phyloP scores from a whole-genome alignment of 495 filamentous ascomycete species.

The Tuber magnatum region DNA sequence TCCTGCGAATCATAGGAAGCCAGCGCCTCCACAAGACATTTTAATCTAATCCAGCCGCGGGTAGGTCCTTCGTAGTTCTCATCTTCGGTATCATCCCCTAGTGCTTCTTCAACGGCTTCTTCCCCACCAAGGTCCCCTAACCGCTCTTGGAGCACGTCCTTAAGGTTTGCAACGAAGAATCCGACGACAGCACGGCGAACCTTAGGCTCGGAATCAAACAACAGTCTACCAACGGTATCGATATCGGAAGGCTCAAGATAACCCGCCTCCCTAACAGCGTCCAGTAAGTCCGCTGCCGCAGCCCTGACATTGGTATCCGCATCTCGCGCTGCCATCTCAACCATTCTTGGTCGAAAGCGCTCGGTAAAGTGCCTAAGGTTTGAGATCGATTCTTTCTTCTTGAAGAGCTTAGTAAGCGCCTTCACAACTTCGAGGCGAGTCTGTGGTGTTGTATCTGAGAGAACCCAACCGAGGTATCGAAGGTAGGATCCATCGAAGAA shows the following conservation, averaged over 20 bases:
- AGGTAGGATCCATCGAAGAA: slow-evolving; percentile 84
- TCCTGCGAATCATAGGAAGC: slow-evolving; percentile 62
- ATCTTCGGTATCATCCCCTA: slow-evolving; percentile 54
- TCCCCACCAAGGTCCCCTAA: slow-evolving; percentile 79
- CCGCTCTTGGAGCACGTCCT: slow-evolving; percentile 70
- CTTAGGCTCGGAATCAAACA: slow-evolving; percentile 76
- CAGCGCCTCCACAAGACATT: slow-evolving; percentile 79
- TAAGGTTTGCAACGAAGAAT: slow-evolving; percentile 81
- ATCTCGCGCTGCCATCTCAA: slow-evolving; percentile 86
- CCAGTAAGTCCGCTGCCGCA: slow-evolving; percentile 68
- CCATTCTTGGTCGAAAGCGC: slow-evolving; percentile 73
- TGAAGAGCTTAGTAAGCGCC: slow-evolving; percentile 68
- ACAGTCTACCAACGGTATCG: slow-evolving; percentile 70
- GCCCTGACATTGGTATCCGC: slow-evolving; percentile 69
- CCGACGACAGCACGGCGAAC: slow-evolving; percentile 79
- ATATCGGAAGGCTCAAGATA: slow-evolving; percentile 86
- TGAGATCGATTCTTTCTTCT: slow-evolving; percentile 64
- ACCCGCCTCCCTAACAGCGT: slow-evolving; percentile 71
- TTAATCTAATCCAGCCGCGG: slow-evolving; percentile 79
- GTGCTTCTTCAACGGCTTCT: slow-evolving; percentile 61
- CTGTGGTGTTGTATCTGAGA: slow-evolving; percentile 65
- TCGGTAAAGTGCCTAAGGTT: slow-evolving; percentile 82
- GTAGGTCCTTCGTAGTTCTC: slow-evolving; percentile 69
- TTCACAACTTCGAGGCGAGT: slow-evolving; percentile 72
- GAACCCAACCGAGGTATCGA: slow-evolving; percentile 88